Evolutionary conservation across 352 stramenopile species (phyloP), one percentile per base, ranked within the genome.

Genomic region (Phytophthora idaei): DNA sequence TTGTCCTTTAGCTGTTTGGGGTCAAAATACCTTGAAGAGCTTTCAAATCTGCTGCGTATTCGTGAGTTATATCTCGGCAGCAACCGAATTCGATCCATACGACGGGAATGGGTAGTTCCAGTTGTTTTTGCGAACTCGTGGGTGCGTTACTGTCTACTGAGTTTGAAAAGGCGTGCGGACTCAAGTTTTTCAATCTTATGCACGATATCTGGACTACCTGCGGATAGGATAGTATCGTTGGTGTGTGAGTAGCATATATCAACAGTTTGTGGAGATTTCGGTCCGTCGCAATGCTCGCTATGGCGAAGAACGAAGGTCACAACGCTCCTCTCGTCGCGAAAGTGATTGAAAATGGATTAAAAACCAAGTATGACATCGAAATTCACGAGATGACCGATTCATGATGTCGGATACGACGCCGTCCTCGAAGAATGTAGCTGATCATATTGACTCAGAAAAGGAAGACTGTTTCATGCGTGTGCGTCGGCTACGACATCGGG

Each of bases 1-100:
- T 69, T 93, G 44, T 88, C 86, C 11, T 93, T 90, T 54, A 94
- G 93, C 60, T 94, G 84, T 56, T 73, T 94, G 6, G 67, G 64
- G 0, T 68, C 79, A 2, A 73, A 73, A 55, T 84, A 93, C 49
- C 57, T 93, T 1, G 81, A 92, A 48, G 81, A 92, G 34, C 57
- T 94, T 5, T 88, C 84, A 17, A 85, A 84, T 49, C 37, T 94
- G n/a, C 52, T 90, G 49, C 82, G 83, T 28, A 90, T 93, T 57
- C 86, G 86, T 10, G 86, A 94, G 47, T 67, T 94, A 7, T 94
- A 93, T 57, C 53, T 93, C 3, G 78, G 78, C 25, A 91, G 81
- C 73, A 94, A 94, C 57, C 81, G 76, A 45, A 83, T 94, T 47
- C 77, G 76, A 17, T 81, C 77, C 21, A 21, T 21, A 21, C 21